Percentiles rank a stretch among this genome's conserved stretches.
These are phyloP conservation scores for Triglochin maritima DNA, from an alignment of 106 monocot genomes.

Conservation along the genomic window DNA sequence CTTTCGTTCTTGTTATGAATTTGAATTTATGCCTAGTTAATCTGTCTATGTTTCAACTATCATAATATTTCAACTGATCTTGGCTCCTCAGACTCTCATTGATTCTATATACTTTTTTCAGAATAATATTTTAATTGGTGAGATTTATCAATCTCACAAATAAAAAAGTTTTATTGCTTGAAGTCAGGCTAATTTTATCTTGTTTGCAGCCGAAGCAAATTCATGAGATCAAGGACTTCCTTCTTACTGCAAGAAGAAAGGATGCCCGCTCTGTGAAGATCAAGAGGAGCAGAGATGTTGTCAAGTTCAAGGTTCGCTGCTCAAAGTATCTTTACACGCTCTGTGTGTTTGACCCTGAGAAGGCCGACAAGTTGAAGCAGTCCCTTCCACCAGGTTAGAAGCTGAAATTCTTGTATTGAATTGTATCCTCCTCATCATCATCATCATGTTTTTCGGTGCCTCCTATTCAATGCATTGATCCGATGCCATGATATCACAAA, in stretches of 20 bases:
- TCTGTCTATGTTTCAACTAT: too few species aligned
- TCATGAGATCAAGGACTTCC: conserved; percentile 62
- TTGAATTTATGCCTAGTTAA: too few species aligned
- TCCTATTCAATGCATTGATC: background rate
- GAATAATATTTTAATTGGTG: too few species aligned
- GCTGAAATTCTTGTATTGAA: too few species aligned
- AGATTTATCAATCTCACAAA: too few species aligned
- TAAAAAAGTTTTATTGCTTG: too few species aligned
- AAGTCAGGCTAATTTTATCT: too few species aligned
- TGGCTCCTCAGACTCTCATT: too few species aligned
- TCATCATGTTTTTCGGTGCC: background rate
- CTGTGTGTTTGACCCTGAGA: conserved; percentile 44
- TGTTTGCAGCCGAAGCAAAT: conserved; percentile 50
- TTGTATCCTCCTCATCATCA: background rate
- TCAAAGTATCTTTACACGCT: conserved; percentile 55
- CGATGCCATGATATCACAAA: background rate
- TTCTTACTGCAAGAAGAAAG: conserved; percentile 57
- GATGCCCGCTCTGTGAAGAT: conserved; percentile 58
- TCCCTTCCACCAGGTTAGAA: conserved; percentile 48
- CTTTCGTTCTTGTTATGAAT: too few species aligned
- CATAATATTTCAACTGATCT: too few species aligned
- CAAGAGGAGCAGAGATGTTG: conserved; percentile 52
- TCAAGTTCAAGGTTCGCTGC: conserved; percentile 57
- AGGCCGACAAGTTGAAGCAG: conserved; percentile 55
- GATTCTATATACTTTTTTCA: too few species aligned